Base-by-base conservation (phyloP, 192 early-diverging fungal genomes). In the Phlyctochytrium planicorne region DNA sequence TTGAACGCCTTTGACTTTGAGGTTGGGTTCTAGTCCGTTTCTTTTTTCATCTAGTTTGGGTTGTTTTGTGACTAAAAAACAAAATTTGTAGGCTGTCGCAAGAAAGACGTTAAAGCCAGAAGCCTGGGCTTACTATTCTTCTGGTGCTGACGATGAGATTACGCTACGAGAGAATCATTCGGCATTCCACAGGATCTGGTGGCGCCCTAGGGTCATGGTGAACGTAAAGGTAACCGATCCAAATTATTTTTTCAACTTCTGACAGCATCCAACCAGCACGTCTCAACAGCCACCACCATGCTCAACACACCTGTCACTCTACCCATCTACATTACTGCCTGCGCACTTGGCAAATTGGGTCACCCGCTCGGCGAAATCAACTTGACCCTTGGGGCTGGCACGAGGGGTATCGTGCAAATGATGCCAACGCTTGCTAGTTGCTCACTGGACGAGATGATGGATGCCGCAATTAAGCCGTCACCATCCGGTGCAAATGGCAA, bases 101-200 rank as follows among this genome's bases (percentile, higher is more conserved):
- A 66, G 75, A 27, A 64, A 63, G 53, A 74, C 79, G 6, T 53
- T 93, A 33, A 82, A 75, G 56, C 65, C 82, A 40, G 88, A 90
- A 59, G 89, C 90, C 0, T 91, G 91, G 85, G 89, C 87, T 30
- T 94, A 94, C 76, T 94, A 91, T 65, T 90, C 87, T 34, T 90
- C 87, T 32, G 93, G 88, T 32, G 78, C 88, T 2, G 91, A 91
- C 55, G 91, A 94, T 68, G 91, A 93, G 79, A 81, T 92, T 33
- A 90, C 90, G 0, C 68, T 92, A 70, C 80, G 84, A 30, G 93
- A 94, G 67, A 94, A 94, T 71, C 89, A 87, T 40, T 78, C 72
- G n/a, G 91, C 91, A 10, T 93, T 88, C 70, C 81, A 84, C 56
- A 83, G 90, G 55, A 81, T 92, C 36, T 87, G 82, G 76, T 65